Evolutionary conservation across 2,329 filamentous ascomycete genomes (phyloP), one percentile per base, ranked within the genome.

Genomic region (Colletotrichum filicis): DNA sequence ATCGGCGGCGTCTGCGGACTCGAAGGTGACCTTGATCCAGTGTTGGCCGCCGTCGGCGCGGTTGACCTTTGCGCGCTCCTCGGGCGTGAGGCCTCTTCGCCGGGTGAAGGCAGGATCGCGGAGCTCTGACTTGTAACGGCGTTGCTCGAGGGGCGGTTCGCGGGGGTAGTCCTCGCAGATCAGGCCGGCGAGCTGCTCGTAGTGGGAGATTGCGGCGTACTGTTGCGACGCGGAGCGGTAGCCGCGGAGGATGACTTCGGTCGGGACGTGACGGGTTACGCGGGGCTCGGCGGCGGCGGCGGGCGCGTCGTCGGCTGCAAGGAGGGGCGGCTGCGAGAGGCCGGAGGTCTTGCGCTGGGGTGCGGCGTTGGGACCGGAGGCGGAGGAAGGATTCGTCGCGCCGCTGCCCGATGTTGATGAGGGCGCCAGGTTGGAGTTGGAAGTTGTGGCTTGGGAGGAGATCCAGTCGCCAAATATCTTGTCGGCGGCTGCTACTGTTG

Each of bases 121-220:
- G 74, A 94, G 89, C 76, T 95, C 91, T 1, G 92, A 89, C 79
- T 94, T 93, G 85, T 93, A 96, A 71, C 93, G 88, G 70, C 89
- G 87, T 79, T 90, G 89, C 74, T 92, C 88, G 68, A 91, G 87
- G 3, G 94, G 93, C n/a, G 96, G 93, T 75, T 94, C 92, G 74
- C 96, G 92, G 9, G 95, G 91, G 82, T 98, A 98, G 83, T 98
- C 95, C 84, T 98, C 96, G 82, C 95, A 95, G 80, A 98, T 94
- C 75, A 91, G 85, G 30, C 95, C 95, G 7, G 94, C 96, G 55
- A 97, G 91, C 73, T 92, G 90, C 85, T 98, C 96, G 84, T 93
- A 98, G 83, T 94, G 94, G 76, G 93, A 92, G 77, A 98, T 92
- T 42, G 95, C 95, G 32, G 95, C 95, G 89, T 97, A 98, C 86